Evolutionary conservation across 148 eudicot genomes (phyloP), one percentile per base, ranked within the genome.

Genomic region (Rheum nobile): DNA sequence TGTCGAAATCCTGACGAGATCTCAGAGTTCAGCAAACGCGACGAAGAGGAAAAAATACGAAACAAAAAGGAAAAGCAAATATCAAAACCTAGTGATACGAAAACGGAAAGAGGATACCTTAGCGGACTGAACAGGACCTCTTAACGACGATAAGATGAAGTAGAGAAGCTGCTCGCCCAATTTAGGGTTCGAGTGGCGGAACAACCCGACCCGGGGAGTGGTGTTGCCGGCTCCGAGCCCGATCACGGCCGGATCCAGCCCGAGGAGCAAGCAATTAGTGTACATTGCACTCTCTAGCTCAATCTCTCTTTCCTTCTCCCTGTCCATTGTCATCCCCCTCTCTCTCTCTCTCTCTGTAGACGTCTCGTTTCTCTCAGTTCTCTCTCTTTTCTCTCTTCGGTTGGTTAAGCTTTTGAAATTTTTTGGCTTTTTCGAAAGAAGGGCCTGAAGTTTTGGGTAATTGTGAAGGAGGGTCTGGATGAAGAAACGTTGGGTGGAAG

Each of bases 251-350:
- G 99, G 99, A 95, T 95, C 99, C 43, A 95, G 81, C 3, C 99
- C 97, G 42, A 95, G 76, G 24, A 95, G 81, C 75, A 95, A 75
- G 71, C 99, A 95, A 79, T 95, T 95, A 0, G 97, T 90, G 84
- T 95, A 95, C 99, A 95, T 91, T 85, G 96, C 85, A 73, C 96
- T 95, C 83, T 95, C 99, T 4, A 95, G 84, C 86, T 95, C 99
- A 8, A 87, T 85, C 79, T 95, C 99, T 86, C 97, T 88, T 82
- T 91, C 99, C 83, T 95, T 91, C 77, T 95, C 99, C 50, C 97
- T 78, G 80, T 90, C 97, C 98, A 90, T 91, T 79, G 92, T 87
- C 95, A 90, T 88, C 80, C 67, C 82, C 74, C 38, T 14, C 83
- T 61, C 14, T 72, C 22, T 14, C 11, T 52, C 74, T 76, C 80